Conservation (phyloP, 768 basidiomycete species). For the Postia placenta region DNA sequence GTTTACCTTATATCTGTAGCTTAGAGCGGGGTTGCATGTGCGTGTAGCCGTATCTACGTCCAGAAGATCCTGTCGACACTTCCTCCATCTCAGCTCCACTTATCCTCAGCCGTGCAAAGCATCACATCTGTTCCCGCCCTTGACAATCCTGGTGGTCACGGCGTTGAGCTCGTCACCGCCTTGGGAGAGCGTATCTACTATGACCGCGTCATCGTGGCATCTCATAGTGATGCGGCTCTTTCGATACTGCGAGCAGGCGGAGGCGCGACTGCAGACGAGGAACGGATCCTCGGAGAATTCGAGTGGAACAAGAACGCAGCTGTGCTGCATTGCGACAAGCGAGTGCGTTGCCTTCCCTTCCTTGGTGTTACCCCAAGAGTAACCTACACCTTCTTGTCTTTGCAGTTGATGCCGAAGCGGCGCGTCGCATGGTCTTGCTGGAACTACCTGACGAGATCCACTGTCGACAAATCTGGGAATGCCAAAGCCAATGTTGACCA, state of each 20-base stretch:
- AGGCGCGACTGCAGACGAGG: slow-evolving; percentile 45
- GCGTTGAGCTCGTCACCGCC: slow-evolving; percentile 41
- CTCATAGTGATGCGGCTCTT: slow-evolving; percentile 63
- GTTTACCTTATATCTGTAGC: not conserved
- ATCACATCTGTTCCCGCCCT: not conserved
- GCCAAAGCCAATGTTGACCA: slow-evolving; percentile 45
- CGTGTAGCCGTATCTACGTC: slow-evolving; percentile 56
- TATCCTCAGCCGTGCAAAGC: slow-evolving; percentile 41
- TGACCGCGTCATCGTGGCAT: slow-evolving; percentile 71
- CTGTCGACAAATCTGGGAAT: slow-evolving; percentile 27
- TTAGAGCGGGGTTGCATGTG: not conserved
- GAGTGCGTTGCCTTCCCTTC: slow-evolving; percentile 31
- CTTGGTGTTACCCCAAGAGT: not conserved
- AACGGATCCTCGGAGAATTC: slow-evolving; percentile 50
- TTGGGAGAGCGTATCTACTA: slow-evolving; percentile 38
- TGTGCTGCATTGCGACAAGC: slow-evolving; percentile 57
- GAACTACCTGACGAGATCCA: slow-evolving; percentile 66
- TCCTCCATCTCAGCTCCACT: slow-evolving; percentile 46
- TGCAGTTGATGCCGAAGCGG: slow-evolving; percentile 61
- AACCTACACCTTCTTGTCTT: not conserved
- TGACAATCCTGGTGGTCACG: not conserved
- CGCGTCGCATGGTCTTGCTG: slow-evolving; percentile 68
- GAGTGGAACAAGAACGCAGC: slow-evolving; percentile 65
- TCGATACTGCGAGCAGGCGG: slow-evolving; percentile 44
- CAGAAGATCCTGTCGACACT: slow-evolving; percentile 51